Evolutionary conservation across 768 basidiomycete genomes (phyloP).

Genomic region (Lactarius hatsudake): DNA sequence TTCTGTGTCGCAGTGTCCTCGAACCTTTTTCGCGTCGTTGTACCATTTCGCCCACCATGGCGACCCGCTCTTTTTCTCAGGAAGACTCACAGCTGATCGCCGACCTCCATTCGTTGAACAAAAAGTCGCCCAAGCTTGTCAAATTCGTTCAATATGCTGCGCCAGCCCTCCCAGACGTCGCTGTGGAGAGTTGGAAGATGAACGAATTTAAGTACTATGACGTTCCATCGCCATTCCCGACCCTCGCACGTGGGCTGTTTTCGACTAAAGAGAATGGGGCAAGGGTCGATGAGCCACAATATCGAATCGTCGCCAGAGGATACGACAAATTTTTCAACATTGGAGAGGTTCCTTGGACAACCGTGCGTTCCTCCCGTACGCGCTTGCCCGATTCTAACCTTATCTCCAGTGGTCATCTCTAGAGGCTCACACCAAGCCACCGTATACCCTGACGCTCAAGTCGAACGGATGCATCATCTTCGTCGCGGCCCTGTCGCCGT

Average conservation of each 20-base stretch:
- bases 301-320: slow-evolving; percentile 79
- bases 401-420: slow-evolving; percentile 67
- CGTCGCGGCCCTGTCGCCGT: slow-evolving; percentile 76
- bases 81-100: slow-evolving; percentile 61
- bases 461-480: slow-evolving; percentile 98
- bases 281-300: slow-evolving; percentile 36
- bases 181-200: slow-evolving; percentile 92
- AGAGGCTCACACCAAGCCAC: slow-evolving; percentile 62
- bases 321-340: slow-evolving; percentile 99
- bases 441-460: slow-evolving; percentile 87
- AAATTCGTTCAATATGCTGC: slow-evolving; percentile 54
- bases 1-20: background rate
- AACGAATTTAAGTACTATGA: slow-evolving; percentile 94
- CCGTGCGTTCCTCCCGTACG: slow-evolving; percentile 50
- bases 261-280: slow-evolving; percentile 47
- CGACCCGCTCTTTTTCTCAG: slow-evolving; percentile 28
- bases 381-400: background rate
- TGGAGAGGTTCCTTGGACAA: slow-evolving; percentile 93
- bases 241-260: slow-evolving; percentile 91
- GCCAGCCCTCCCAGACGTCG: slow-evolving; percentile 52
- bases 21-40: background rate
- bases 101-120: slow-evolving; percentile 50
- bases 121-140: slow-evolving; percentile 62
- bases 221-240: slow-evolving; percentile 88
- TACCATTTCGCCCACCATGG: slow-evolving; percentile 26